These are phyloP conservation scores for Trapa incisa DNA, from an alignment of 345 rosid genomes.

Conservation along the genomic window DNA sequence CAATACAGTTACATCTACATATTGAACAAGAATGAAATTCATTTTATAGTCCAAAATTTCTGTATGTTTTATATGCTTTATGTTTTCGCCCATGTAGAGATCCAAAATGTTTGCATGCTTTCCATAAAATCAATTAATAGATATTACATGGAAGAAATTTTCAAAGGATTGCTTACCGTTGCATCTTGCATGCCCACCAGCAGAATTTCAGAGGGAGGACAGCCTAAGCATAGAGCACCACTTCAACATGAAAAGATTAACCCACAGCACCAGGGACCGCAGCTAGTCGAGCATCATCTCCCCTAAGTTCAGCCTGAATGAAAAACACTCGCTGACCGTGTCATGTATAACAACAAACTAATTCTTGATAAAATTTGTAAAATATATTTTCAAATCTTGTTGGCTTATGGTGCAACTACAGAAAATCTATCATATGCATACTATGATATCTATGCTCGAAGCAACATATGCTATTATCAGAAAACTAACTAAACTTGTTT, in stretches of 20 bases:
- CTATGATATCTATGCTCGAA: background rate
- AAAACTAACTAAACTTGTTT: background rate
- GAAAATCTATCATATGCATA: background rate
- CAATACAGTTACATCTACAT: too few relatives aligned
- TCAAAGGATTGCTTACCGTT: too few relatives aligned
- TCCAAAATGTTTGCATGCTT: too few relatives aligned
- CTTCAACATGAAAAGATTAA: constrained; percentile 44
- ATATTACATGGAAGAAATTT: too few relatives aligned
- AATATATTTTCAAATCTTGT: background rate
- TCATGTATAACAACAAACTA: background rate
- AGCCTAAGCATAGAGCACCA: constrained; percentile 21
- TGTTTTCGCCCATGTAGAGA: too few relatives aligned
- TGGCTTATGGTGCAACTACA: background rate
- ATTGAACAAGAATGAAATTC: too few relatives aligned
- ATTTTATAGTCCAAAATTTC: too few relatives aligned
- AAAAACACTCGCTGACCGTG: background rate
- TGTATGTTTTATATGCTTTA: too few relatives aligned
- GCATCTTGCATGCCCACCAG: too few relatives aligned
- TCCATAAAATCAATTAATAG: too few relatives aligned
- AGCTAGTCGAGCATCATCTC: constrained; percentile 48
- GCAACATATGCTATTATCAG: background rate
- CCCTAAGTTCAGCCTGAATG: constrained; percentile 40
- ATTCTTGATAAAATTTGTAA: background rate
- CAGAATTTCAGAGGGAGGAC: too few relatives aligned
- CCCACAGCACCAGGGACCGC: constrained; percentile 47